Conservation (phyloP, 495 filamentous ascomycete genomes). For the Rhypophila decipiens region DNA sequence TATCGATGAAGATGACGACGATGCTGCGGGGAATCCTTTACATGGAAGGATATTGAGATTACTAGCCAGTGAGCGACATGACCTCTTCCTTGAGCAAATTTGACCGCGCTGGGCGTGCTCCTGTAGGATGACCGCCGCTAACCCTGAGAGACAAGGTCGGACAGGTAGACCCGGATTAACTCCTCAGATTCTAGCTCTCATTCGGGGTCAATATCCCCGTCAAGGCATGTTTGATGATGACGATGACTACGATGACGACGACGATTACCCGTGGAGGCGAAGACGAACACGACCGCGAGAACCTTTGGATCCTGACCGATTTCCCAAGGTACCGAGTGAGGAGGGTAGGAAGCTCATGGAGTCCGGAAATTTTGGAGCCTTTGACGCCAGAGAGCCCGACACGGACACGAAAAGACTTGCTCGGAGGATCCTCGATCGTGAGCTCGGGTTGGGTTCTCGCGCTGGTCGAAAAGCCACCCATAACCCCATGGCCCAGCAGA, state of each 20-base stretch:
- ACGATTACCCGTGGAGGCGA: background rate
- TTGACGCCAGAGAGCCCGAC: constrained; percentile 44
- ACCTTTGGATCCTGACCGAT: constrained; percentile 38
- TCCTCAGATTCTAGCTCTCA: constrained; percentile 45
- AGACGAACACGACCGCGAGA: constrained; percentile 21
- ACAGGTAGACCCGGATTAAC: too few species aligned
- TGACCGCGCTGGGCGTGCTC: too few species aligned
- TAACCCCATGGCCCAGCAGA: constrained; percentile 36
- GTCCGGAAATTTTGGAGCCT: constrained; percentile 68
- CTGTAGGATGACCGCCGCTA: too few species aligned
- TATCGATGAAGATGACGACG: constrained; percentile 2
- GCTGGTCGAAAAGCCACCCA: constrained; percentile 47
- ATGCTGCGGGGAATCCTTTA: constrained; percentile 6
- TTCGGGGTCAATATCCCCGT: constrained; percentile 34
- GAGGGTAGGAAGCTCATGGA: constrained; percentile 71
- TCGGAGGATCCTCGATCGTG: constrained; percentile 66
- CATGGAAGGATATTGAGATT: constrained; percentile 24
- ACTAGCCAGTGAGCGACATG: constrained; percentile 18
- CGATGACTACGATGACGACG: constrained; percentile 33
- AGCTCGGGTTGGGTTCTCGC: constrained; percentile 58
- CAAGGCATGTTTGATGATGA: constrained; percentile 30
- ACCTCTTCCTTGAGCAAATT: too few species aligned
- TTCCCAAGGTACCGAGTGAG: constrained; percentile 73
- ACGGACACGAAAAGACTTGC: constrained; percentile 49
- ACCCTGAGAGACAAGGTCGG: too few species aligned